These are phyloP conservation scores for Agaricus sinodeliciosus DNA, from an alignment of 768 basidiomycete species.

Conservation along the genomic window DNA sequence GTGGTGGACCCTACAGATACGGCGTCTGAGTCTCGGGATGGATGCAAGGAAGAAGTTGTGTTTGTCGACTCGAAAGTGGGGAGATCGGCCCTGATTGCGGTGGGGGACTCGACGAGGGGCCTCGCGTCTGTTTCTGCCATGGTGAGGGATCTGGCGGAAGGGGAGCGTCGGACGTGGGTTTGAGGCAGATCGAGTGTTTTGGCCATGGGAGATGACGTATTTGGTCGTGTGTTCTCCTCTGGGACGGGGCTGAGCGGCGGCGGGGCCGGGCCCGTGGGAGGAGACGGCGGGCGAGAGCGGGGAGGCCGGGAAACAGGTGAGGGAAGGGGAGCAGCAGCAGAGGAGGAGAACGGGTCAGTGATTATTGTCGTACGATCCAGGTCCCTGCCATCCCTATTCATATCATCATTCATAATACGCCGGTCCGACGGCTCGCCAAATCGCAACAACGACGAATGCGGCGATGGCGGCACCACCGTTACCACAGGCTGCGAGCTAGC, in stretches of 20 bases:
- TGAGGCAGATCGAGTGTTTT: background rate
- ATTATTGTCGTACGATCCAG: slow-evolving; percentile 11
- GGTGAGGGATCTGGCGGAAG: slow-evolving; percentile 7
- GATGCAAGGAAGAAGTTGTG: slow-evolving; percentile 5
- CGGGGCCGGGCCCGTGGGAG: background rate
- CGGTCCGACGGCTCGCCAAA: slow-evolving; percentile 5
- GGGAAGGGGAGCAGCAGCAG: background rate
- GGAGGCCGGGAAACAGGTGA: background rate
- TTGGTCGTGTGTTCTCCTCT: background rate
- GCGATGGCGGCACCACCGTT: slow-evolving; percentile 5
- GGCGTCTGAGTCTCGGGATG: slow-evolving; percentile 16
- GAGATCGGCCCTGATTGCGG: slow-evolving; percentile 25
- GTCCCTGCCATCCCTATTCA: slow-evolving; percentile 5
- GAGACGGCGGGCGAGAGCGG: background rate
- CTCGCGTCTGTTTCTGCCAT: slow-evolving; percentile 12
- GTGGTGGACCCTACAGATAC: slow-evolving; percentile 19
- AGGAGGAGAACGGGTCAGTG: background rate
- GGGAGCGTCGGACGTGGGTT: slow-evolving; percentile 1
- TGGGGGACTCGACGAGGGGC: slow-evolving; percentile 42
- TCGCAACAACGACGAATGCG: slow-evolving; percentile 1
- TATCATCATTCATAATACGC: slow-evolving; percentile 1
- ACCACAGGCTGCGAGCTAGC: slow-evolving; percentile 7
- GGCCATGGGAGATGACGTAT: slow-evolving; percentile 9
- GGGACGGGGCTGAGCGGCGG: background rate
- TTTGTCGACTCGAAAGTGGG: slow-evolving; percentile 11